These are phyloP conservation scores for Aspergillus ustus DNA, from an alignment of 2,329 filamentous ascomycete species.

Conservation along the genomic window DNA sequence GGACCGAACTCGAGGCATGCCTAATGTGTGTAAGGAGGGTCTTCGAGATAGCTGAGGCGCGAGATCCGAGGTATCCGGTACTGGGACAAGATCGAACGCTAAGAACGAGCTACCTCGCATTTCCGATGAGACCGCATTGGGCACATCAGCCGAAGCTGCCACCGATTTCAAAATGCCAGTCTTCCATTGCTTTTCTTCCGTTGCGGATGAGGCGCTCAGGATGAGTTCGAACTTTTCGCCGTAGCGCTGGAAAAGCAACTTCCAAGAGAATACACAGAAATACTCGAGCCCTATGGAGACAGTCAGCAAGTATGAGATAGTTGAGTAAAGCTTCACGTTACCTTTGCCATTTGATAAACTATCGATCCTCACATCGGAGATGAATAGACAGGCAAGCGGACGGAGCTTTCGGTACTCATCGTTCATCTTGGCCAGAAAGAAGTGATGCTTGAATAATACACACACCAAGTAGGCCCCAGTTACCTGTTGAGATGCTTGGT, in stretches of 20 bases:
- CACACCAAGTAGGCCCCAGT: conserved; percentile 83
- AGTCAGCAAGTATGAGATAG: conserved; percentile 16
- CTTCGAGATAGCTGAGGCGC: conserved; percentile 61
- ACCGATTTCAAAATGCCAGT: conserved; percentile 63
- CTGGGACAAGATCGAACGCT: conserved; percentile 70
- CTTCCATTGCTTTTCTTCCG: conserved; percentile 82
- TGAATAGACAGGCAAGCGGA: conserved; percentile 73
- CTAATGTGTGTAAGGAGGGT: conserved; percentile 77
- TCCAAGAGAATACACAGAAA: conserved; percentile 88
- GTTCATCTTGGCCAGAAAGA: conserved; percentile 73
- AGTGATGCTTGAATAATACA: conserved; percentile 77
- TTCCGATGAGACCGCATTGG: conserved; percentile 46
- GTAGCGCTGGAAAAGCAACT: conserved; percentile 79
- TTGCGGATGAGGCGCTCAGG: conserved; percentile 80
- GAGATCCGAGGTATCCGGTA: conserved; percentile 76
- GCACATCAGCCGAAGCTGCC: conserved; percentile 55
- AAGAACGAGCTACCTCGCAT: conserved; percentile 48
- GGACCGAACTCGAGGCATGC: conserved; percentile 71
- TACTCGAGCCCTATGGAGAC: conserved; percentile 73
- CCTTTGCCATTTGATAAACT: conserved; percentile 41
- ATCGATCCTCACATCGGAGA: conserved; percentile 50
- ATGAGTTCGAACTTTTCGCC: conserved; percentile 82
- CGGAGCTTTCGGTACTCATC: conserved; percentile 71
- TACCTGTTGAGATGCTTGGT: conserved; percentile 70
- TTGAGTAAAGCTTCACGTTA: conserved; percentile 20